Conservation (phyloP, 768 basidiomycete species). For the Agrocybe chaxingu region DNA sequence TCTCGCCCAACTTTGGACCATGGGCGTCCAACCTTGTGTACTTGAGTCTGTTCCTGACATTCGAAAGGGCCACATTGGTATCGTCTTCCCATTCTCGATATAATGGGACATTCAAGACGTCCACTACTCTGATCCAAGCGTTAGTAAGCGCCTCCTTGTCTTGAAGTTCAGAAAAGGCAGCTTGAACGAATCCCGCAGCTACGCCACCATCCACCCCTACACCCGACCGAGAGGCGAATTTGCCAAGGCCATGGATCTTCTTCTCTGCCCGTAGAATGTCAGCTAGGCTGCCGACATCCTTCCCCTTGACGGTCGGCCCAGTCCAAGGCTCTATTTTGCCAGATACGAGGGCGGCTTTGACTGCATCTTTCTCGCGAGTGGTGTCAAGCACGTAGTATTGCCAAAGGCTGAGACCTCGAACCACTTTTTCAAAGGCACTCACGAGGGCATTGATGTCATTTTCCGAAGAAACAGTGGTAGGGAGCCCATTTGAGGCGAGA, state of each 20-base stretch:
- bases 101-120: conserved; percentile 84
- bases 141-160: conserved; percentile 56
- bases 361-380: conserved; percentile 53
- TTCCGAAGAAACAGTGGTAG: conserved; percentile 61
- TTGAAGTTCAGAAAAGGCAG: conserved; percentile 52
- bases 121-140: conserved; percentile 75
- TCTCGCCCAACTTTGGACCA: conserved; percentile 82
- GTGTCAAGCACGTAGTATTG: conserved; percentile 92
- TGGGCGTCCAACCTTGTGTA: conserved; percentile 80
- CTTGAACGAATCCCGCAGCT: conserved; percentile 74
- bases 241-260: conserved; percentile 56
- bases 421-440: conserved; percentile 52
- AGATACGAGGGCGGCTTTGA: conserved; percentile 52
- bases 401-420: conserved; percentile 78
- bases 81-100: conserved; percentile 90
- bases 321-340: conserved; percentile 53
- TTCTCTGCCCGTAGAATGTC: conserved; percentile 51
- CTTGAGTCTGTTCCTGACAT: conserved; percentile 70
- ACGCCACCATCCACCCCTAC: conserved; percentile 57
- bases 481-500: conserved; percentile 65
- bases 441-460: conserved; percentile 70
- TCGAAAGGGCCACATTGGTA: conserved; percentile 65
- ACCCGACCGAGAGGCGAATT: conserved; percentile 64
- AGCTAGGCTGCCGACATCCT: conserved; percentile 64
- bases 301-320: conserved; percentile 56